Percentiles rank a stretch among this genome's conserved stretches.
phyloP scores from a whole-genome alignment of 768 basidiomycete genomes.

The Cystofilobasidium ferigula region DNA sequence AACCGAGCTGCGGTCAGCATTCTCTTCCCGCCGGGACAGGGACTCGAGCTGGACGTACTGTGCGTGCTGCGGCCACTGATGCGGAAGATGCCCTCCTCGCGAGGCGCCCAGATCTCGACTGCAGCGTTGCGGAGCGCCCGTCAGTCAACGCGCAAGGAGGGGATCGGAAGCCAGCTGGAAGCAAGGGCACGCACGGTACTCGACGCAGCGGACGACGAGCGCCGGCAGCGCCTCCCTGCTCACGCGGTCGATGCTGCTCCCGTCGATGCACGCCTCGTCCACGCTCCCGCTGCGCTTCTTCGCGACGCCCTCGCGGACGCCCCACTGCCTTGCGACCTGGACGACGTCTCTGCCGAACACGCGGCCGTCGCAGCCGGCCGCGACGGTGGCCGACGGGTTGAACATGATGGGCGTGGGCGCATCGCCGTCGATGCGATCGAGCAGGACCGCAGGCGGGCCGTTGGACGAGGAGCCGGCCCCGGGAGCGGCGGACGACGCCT shows the following conservation, averaged over 20 bases:
- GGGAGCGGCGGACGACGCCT: neutral
- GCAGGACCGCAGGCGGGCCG: neutral
- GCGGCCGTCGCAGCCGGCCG: conserved; percentile 38
- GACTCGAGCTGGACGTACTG: conserved; percentile 36
- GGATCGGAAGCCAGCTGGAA: neutral
- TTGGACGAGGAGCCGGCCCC: too few relatives aligned
- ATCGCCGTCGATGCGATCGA: neutral
- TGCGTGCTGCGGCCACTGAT: conserved; percentile 76
- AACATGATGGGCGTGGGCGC: neutral
- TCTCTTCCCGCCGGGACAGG: too few relatives aligned
- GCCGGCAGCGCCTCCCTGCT: conserved; percentile 48
- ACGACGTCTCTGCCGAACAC: conserved; percentile 59
- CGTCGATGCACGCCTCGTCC: conserved; percentile 42
- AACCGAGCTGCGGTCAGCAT: conserved; percentile 43
- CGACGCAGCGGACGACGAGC: conserved; percentile 66
- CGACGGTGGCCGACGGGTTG: neutral
- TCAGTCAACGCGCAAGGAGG: neutral
- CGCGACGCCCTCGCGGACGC: conserved; percentile 37
- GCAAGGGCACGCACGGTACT: conserved; percentile 41
- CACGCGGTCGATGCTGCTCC: conserved; percentile 2
- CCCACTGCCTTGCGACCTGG: conserved; percentile 50
- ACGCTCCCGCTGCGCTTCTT: conserved; percentile 20
- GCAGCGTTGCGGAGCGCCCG: neutral
- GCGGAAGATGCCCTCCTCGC: conserved; percentile 42
- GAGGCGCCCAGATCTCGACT: conserved; percentile 22